Base-by-base conservation (phyloP, 2,329 filamentous ascomycete genomes). In the Fusarium sp. region DNA sequence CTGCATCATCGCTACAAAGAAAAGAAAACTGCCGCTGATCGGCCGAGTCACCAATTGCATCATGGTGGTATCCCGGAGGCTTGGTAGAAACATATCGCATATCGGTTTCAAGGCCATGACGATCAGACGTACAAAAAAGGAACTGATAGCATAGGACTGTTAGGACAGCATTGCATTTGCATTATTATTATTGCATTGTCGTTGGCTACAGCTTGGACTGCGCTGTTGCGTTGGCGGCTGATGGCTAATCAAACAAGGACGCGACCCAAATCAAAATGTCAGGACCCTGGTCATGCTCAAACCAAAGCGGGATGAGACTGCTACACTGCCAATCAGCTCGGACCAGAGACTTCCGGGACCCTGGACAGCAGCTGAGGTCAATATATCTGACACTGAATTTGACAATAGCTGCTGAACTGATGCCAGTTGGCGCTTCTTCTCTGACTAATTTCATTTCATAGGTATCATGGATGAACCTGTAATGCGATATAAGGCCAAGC, bases 241-340 rank as follows among this genome's bases (percentile, higher is more conserved):
- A 43, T 51, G 51, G 25, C 43, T 54, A 72, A 61, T 60, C 68
- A 60, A 72, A 65, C 65, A 59, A 38, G 34, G 34, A 38, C 54
- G 53, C 53, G 49, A 55, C 69, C 44, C 56, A 56, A 60, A 63
- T 46, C 41, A 54, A 56, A 60, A 63, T 46, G 47, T 41, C 49
- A 27, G 25, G 30, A 62, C 54, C 72, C 72, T 48, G 48, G 65
- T 58, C 43, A 74, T 51, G 52, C 61, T 75, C 73, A 75, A 71
- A 74, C 69, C 53, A 69, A 61, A 65, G 65, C 62, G 69, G 73
- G 59, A 75, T 72, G 62, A 72, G 69, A 58, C n/a, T 53, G 18
- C 34, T 43, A 43, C 49, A 44, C 63, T 69, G 61, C 71, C 60
- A 70, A 44, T 46, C 25, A 24, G 46, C 30, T 53, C 46, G 52